These are phyloP conservation scores for Cladophialophora exuberans DNA, from an alignment of 2,329 filamentous ascomycete genomes.

Conservation along the genomic window DNA sequence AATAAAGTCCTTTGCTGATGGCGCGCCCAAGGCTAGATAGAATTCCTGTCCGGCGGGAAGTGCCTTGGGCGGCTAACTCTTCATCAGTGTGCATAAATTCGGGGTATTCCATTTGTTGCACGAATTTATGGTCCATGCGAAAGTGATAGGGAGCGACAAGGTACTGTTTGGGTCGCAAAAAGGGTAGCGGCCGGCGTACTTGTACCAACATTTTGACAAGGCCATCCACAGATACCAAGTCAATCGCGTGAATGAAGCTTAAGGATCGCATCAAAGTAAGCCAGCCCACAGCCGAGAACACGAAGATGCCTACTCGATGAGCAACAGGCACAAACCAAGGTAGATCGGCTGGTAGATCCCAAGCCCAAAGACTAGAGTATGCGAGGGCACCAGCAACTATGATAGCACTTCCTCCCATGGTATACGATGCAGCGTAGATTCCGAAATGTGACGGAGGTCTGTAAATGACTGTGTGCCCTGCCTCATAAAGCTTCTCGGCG, in stretches of 20 bases:
- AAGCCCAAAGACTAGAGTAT: slow-evolving; percentile 20
- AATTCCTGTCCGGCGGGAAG: background rate
- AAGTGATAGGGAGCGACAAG: slow-evolving; percentile 23
- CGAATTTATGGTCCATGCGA: slow-evolving; percentile 23
- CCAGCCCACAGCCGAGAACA: slow-evolving; percentile 19
- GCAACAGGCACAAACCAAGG: slow-evolving; percentile 20
- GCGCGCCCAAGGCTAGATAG: slow-evolving; percentile 8
- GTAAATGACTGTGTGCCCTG: slow-evolving; percentile 22
- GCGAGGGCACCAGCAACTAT: slow-evolving; percentile 18
- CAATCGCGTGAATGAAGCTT: slow-evolving; percentile 24
- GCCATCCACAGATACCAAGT: slow-evolving; percentile 17
- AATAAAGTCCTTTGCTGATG: slow-evolving; percentile 24
- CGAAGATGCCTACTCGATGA: slow-evolving; percentile 22
- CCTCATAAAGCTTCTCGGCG: slow-evolving; percentile 22
- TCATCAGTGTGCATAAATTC: slow-evolving; percentile 9
- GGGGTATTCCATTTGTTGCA: slow-evolving; percentile 24
- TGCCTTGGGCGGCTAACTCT: background rate
- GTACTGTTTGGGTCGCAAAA: slow-evolving; percentile 22
- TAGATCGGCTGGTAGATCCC: slow-evolving; percentile 12
- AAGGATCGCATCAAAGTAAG: slow-evolving; percentile 21
- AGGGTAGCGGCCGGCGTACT: slow-evolving; percentile 24
- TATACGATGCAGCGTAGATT: slow-evolving; percentile 21
- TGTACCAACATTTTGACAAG: slow-evolving; percentile 24
- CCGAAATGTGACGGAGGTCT: slow-evolving; percentile 25
- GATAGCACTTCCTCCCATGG: slow-evolving; percentile 19